Percentiles rank a stretch among this genome's conserved stretches.
These are phyloP conservation scores for Apiospora arundinis DNA, from an alignment of 2,329 filamentous ascomycete genomes.

Conservation along the genomic window DNA sequence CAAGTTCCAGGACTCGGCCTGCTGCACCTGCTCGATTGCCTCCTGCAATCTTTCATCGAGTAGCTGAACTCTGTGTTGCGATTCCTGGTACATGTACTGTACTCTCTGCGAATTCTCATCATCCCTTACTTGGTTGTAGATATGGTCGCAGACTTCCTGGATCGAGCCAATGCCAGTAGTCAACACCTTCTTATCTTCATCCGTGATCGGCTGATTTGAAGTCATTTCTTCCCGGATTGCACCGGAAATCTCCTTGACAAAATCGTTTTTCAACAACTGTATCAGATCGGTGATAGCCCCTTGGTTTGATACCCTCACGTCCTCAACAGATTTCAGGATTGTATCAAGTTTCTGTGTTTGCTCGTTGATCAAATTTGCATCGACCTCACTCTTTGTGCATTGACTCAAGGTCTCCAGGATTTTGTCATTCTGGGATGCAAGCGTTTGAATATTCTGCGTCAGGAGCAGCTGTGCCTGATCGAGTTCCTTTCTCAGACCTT, in stretches of 20 bases:
- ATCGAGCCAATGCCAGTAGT: slow-evolving; percentile 7
- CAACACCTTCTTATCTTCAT: neutral
- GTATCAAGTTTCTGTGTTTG: slow-evolving; percentile 13
- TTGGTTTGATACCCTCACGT: slow-evolving; percentile 10
- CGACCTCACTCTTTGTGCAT: neutral
- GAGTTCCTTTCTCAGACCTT: slow-evolving; percentile 19
- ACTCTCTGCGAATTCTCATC: neutral
- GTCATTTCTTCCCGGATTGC: neutral
- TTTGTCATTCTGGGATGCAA: slow-evolving; percentile 11
- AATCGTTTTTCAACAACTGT: slow-evolving; percentile 9
- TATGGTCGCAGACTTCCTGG: slow-evolving; percentile 15
- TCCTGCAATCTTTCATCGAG: neutral
- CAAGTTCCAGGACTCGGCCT: slow-evolving; percentile 2
- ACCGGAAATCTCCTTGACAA: slow-evolving; percentile 4
- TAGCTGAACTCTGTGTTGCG: neutral
- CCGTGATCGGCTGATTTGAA: neutral
- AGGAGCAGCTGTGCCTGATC: slow-evolving; percentile 13
- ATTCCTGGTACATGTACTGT: slow-evolving; percentile 4
- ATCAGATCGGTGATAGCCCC: neutral
- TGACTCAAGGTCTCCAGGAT: slow-evolving; percentile 20
- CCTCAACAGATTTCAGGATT: slow-evolving; percentile 11
- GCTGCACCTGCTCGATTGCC: neutral
- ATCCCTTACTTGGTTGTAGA: slow-evolving; percentile 19
- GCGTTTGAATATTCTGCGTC: neutral
- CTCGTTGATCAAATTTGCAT: neutral